These are phyloP conservation scores for Apiosordaria backusii DNA, from an alignment of 495 filamentous ascomycete species.

Conservation along the genomic window DNA sequence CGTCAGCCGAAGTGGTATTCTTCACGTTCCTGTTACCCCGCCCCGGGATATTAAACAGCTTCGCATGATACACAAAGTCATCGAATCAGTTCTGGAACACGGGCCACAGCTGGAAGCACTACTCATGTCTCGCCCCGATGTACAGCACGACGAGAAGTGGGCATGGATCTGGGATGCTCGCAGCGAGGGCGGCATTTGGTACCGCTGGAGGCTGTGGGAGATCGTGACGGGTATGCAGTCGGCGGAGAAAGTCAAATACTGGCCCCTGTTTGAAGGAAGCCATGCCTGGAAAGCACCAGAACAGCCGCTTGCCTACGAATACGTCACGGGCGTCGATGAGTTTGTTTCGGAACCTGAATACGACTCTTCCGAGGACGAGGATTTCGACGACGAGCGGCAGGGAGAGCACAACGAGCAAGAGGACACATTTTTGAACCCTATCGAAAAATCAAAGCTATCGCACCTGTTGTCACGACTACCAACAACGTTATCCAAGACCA, in stretches of 20 bases:
- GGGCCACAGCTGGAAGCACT: conserved; percentile 90
- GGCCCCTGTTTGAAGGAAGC: conserved; percentile 66
- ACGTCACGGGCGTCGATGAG: conserved; percentile 66
- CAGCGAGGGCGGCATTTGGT: conserved; percentile 75
- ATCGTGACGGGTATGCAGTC: conserved; percentile 57
- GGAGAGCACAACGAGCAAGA: conserved; percentile 55
- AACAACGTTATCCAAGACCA: conserved; percentile 66
- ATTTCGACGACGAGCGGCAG: conserved; percentile 70
- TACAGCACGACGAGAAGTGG: conserved; percentile 83
- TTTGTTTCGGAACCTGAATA: conserved; percentile 82
- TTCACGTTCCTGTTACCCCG: conserved; percentile 70
- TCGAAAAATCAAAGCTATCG: conserved; percentile 78
- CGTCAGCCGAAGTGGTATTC: conserved; percentile 43
- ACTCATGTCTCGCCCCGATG: conserved; percentile 77
- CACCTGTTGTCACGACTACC: conserved; percentile 79
- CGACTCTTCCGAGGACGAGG: conserved; percentile 82
- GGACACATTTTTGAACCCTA: conserved; percentile 72
- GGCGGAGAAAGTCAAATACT: conserved; percentile 40
- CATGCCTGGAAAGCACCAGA: conserved; percentile 70
- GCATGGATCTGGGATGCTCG: conserved; percentile 91
- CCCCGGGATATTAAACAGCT: conserved; percentile 78
- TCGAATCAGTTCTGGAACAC: conserved; percentile 72
- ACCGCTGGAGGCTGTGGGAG: conserved; percentile 88
- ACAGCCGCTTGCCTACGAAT: conserved; percentile 65
- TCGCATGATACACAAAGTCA: conserved; percentile 80